Conservation (phyloP, 108 stramenopile species). For the Skeletonema costatum region DNA sequence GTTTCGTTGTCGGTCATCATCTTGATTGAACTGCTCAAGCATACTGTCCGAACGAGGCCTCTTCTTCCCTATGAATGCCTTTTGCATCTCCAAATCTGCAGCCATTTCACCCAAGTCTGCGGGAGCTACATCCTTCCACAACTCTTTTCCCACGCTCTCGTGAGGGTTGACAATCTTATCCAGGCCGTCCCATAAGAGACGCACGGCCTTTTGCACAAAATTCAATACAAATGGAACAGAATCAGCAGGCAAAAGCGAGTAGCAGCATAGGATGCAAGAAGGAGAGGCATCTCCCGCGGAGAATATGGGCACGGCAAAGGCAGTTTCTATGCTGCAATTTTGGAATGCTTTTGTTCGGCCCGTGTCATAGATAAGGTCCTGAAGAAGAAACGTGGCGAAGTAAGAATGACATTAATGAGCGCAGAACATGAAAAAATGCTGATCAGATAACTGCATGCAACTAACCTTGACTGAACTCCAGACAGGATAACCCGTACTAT, state of each 20-base stretch:
- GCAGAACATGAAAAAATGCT: not conserved
- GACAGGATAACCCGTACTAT: conserved; percentile 84
- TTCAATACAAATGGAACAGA: conserved; percentile 85
- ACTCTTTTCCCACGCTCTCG: conserved; percentile 61
- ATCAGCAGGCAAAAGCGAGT: conserved; percentile 72
- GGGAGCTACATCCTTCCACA: conserved; percentile 83
- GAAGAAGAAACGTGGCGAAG: not conserved
- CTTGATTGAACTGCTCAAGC: not conserved
- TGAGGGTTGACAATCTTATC: conserved; percentile 77
- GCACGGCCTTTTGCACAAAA: conserved; percentile 89
- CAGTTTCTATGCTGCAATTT: conserved; percentile 69
- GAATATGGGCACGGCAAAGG: conserved; percentile 83
- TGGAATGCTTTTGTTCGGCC: conserved; percentile 58
- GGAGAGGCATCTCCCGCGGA: conserved; percentile 64
- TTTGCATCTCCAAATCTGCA: conserved; percentile 90
- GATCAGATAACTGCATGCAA: not conserved
- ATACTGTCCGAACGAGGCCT: conserved; percentile 48
- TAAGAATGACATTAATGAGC: not conserved
- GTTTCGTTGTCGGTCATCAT: not conserved
- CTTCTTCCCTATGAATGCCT: conserved; percentile 82
- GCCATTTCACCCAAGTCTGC: conserved; percentile 93
- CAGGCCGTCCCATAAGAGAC: conserved; percentile 79
- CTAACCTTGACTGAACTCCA: conserved; percentile 81
- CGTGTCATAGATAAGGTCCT: conserved; percentile 69
- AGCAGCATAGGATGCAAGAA: conserved; percentile 78